These are phyloP conservation scores for Hyphopichia burtonii DNA, from an alignment of 1,139 yeast genomes.

Conservation along the genomic window DNA sequence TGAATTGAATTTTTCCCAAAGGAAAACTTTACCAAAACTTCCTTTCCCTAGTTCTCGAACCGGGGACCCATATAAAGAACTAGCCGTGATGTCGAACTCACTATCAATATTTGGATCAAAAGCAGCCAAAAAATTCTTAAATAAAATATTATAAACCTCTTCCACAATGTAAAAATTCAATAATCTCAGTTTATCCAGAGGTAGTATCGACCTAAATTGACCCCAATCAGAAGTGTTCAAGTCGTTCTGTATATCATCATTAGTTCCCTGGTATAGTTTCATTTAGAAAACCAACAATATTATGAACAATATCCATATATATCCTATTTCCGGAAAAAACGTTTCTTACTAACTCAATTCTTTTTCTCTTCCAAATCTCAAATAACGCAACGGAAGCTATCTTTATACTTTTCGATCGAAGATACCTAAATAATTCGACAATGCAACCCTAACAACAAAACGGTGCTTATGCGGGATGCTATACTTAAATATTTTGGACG, in stretches of 20 bases:
- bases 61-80: conserved; percentile 1
- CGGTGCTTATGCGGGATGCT: too few species aligned
- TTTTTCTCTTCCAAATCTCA: too few species aligned
- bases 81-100: neutral
- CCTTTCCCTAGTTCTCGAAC: conserved; percentile 1
- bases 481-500: neutral
- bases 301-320: too few species aligned
- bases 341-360: too few species aligned
- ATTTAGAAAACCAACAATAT: neutral
- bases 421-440: too few species aligned
- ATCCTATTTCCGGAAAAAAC: too few species aligned
- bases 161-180: neutral
- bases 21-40: conserved; percentile 2
- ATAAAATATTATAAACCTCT: conserved; percentile 1
- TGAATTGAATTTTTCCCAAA: neutral
- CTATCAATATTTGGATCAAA: neutral
- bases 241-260: neutral
- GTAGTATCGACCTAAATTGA: neutral
- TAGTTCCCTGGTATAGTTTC: neutral
- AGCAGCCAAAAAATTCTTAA: neutral
- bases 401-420: too few species aligned
- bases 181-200: neutral
- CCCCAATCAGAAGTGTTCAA: neutral
- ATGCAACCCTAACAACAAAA: too few species aligned
- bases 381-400: too few species aligned